A percentile compares a stretch with the other conserved stretches of the same genome.
phyloP scores from a whole-genome alignment of 2,329 filamentous ascomycete genomes.

The Microcyclospora pomicola region DNA sequence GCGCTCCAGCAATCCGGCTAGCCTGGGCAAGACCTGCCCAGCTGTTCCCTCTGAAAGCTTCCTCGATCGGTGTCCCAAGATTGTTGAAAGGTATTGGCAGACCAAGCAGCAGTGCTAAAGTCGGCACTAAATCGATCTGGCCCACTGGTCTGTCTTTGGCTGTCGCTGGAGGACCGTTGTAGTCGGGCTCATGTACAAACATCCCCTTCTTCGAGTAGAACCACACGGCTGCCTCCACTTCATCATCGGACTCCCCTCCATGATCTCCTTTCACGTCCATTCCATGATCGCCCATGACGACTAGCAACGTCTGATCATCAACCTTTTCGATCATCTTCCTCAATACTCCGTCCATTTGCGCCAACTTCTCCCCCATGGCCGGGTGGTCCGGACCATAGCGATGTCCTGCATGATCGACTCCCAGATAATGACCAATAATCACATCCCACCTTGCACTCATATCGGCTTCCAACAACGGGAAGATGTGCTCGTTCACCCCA shows the following conservation, averaged over 20 bases:
- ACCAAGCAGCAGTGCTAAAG: slow-evolving; percentile 72
- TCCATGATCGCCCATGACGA: slow-evolving; percentile 98
- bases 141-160: slow-evolving; percentile 63
- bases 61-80: slow-evolving; percentile 80
- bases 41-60: slow-evolving; percentile 60
- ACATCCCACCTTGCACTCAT: slow-evolving; percentile 71
- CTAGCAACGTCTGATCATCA: slow-evolving; percentile 73
- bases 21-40: slow-evolving; percentile 52
- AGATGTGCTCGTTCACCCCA: slow-evolving; percentile 80
- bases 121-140: slow-evolving; percentile 94
- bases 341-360: slow-evolving; percentile 78
- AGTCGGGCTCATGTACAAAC: slow-evolving; percentile 61
- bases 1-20: slow-evolving; percentile 63
- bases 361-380: slow-evolving; percentile 80
- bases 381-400: slow-evolving; percentile 86
- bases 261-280: slow-evolving; percentile 98
- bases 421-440: slow-evolving; percentile 85
- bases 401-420: slow-evolving; percentile 93
- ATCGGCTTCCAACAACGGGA: slow-evolving; percentile 58
- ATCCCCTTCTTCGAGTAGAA: slow-evolving; percentile 86
- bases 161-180: slow-evolving; percentile 44
- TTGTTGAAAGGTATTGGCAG: slow-evolving; percentile 95
- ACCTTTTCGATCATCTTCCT: slow-evolving; percentile 55
- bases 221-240: slow-evolving; percentile 89
- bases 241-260: slow-evolving; percentile 94